Base-by-base conservation (phyloP, 129 eudicot genomes). In the Pulicaria dysenterica region DNA sequence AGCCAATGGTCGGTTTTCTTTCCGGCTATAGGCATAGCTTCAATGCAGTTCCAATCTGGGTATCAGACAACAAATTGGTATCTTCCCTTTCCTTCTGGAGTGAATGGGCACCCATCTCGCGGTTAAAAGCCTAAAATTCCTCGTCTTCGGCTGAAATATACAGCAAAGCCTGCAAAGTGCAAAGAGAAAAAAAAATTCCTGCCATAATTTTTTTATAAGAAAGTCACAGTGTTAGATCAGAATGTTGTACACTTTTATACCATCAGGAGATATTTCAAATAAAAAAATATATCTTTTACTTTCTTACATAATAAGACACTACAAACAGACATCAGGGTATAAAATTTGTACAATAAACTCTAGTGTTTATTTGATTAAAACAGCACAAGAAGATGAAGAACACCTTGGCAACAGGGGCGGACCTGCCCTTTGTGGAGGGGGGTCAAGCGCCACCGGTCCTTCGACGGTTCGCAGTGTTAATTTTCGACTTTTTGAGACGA, bases 121-220 rank as follows among this genome's bases (percentile, higher is more conserved):
- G 86, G 37, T 92, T 89, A 48, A 64, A 82, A 64, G 88, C 90
- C 90, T 81, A 64, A 79, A 83, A 87, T 14, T 92, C 92, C 74
- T 92, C 96, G 57, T 92, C 96, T 84, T 92, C 98, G 9, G 92
- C 91, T 62, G 91, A 90, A 70, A 89, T 80, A 75, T 89, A 92
- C 19, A 92, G 74, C 76, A 92, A 84, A 58, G 88, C 88, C 98
- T 92, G 79, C 19, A 77, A 45, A 67, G 31, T 69, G 54, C 41
- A 49, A 54, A 61, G 6, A 45, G 51, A 59, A 53, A 15, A 60
- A 73, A 65, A 49, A 34, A 44, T 37, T 3, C 8, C 36, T n/a
- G n/a, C n/a, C n/a, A n/a, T n/a, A n/a, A 9, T 9, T 15, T 13
- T 44, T 51, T 58, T 58, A 56, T 6, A 56, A n/a, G n/a, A n/a